phyloP scores from a whole-genome alignment of 2,329 filamentous ascomycete species.

The Amauroascus verrucosus region DNA sequence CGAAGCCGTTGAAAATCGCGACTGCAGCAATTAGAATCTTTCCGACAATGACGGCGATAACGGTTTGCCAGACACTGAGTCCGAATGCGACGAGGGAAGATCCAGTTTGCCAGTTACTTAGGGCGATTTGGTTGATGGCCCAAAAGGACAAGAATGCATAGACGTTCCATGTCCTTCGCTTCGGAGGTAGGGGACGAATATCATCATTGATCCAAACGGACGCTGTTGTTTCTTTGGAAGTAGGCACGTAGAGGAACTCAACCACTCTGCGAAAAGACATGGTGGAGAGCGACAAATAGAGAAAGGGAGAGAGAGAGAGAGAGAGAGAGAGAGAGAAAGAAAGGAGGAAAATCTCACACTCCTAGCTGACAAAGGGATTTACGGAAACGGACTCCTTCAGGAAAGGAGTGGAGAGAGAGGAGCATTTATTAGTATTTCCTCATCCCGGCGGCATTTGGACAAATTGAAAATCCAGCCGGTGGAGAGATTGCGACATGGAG shows the following conservation, averaged over 20 bases:
- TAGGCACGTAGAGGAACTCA: conserved; percentile 4
- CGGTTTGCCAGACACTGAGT: conserved; percentile 24
- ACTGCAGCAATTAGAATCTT: conserved; percentile 27
- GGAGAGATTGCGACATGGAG: not conserved
- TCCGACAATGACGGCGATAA: conserved; percentile 18
- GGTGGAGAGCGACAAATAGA: too few relatives aligned
- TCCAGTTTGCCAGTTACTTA: conserved; percentile 15
- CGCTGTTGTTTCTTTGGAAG: conserved; percentile 2
- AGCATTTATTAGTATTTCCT: not conserved
- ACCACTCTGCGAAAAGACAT: conserved; percentile 7
- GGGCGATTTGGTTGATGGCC: conserved; percentile 7
- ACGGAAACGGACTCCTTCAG: not conserved
- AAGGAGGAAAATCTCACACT: not conserved
- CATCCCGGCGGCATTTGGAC: not conserved
- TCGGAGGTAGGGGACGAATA: conserved; percentile 23
- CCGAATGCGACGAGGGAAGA: conserved; percentile 26
- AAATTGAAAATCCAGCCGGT: not conserved
- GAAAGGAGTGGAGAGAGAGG: not conserved
- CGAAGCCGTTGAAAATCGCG: conserved; percentile 29
- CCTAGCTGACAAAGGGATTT: not conserved
- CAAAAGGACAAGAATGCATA: conserved; percentile 19
- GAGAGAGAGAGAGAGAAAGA: not conserved
- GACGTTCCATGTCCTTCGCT: conserved; percentile 23
- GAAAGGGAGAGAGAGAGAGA: too few relatives aligned
- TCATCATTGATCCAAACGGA: conserved; percentile 25